A percentile compares a stretch with the other conserved stretches of the same genome.
Evolutionary conservation across 768 basidiomycete species (phyloP).

Genomic region (Trametes punicea): DNA sequence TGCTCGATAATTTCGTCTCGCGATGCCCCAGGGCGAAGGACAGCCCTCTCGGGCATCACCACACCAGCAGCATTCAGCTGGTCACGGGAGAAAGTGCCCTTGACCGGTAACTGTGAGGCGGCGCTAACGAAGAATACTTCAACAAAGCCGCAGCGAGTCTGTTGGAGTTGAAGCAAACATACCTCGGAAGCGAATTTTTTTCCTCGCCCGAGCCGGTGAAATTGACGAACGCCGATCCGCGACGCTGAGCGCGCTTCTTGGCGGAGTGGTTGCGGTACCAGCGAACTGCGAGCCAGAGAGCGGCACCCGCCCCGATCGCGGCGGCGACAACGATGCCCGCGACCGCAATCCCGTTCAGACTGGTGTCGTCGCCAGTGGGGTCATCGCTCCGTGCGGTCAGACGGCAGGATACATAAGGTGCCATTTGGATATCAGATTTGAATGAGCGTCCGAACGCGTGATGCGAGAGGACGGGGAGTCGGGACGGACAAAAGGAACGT

Average conservation of each 20-base stretch:
- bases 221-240: slow-evolving; percentile 14
- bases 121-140: background rate
- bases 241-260: slow-evolving; percentile 18
- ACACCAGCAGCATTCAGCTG: slow-evolving; percentile 45
- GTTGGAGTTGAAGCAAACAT: background rate
- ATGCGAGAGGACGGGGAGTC: background rate
- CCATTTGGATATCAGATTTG: slow-evolving; percentile 26
- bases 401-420: slow-evolving; percentile 16
- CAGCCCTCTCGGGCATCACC: slow-evolving; percentile 50
- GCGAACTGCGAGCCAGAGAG: slow-evolving; percentile 43
- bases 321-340: slow-evolving; percentile 50
- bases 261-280: slow-evolving; percentile 35
- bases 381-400: slow-evolving; percentile 2
- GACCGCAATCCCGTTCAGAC: slow-evolving; percentile 38
- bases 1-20: slow-evolving; percentile 43
- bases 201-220: slow-evolving; percentile 3
- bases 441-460: background rate
- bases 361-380: slow-evolving; percentile 15
- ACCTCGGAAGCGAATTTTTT: slow-evolving; percentile 10
- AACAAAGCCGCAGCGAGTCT: background rate
- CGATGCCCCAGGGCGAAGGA: slow-evolving; percentile 35
- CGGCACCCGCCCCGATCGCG: slow-evolving; percentile 37
- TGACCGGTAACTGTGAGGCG: slow-evolving; percentile 1
- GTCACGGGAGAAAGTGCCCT: slow-evolving; percentile 39
- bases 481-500: background rate